phyloP scores from a whole-genome alignment of 2,329 filamentous ascomycete genomes.

The Diaporthe helianthi region DNA sequence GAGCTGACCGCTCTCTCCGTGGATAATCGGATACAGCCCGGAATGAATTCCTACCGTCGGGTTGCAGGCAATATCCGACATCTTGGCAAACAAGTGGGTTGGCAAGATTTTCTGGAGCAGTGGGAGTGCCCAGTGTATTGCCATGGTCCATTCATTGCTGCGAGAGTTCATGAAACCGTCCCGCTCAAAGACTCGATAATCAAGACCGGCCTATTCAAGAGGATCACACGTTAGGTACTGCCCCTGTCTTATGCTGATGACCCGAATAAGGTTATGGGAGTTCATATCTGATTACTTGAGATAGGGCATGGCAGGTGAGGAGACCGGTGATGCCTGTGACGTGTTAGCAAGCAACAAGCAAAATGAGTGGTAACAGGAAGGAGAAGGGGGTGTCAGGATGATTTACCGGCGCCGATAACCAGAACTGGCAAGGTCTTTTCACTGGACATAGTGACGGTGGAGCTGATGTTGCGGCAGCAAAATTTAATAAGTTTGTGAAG shows the following conservation, averaged over 20 bases:
- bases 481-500: background rate
- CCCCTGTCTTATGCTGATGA: background rate
- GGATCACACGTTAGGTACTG: background rate
- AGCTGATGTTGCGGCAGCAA: background rate
- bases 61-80: conserved; percentile 7
- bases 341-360: background rate
- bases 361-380: background rate
- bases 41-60: conserved; percentile 1
- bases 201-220: background rate
- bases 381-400: no score
- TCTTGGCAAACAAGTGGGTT: background rate
- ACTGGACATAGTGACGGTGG: background rate
- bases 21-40: conserved; percentile 3
- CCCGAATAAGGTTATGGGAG: background rate
- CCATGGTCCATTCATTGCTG: conserved; percentile 22
- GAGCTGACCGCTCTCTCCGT: background rate
- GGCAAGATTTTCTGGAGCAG: background rate
- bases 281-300: background rate
- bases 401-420: background rate
- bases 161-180: conserved; percentile 9
- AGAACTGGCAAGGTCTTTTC: background rate
- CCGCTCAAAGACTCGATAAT: conserved; percentile 4
- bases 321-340: background rate
- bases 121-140: conserved; percentile 13
- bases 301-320: background rate